Conservation (phyloP, 768 basidiomycete genomes). For the Suillus cothurnatus region DNA sequence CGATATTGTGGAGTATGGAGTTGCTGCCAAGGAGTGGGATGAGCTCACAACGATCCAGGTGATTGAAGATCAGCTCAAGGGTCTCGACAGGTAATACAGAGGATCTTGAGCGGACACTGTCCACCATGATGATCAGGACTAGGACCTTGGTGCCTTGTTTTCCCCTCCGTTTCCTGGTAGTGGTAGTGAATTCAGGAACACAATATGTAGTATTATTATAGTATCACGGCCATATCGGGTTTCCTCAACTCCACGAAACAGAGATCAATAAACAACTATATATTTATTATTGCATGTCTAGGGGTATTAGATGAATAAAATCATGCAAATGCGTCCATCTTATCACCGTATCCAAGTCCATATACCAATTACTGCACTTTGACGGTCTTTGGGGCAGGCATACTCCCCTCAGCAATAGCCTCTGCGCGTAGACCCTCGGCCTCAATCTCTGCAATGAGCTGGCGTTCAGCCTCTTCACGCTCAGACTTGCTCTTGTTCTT, state of each 20-base stretch:
- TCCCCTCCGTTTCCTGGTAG: neutral
- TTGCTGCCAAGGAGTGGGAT: conserved; percentile 24
- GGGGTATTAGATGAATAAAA: conserved; percentile 7
- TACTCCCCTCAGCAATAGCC: conserved; percentile 47
- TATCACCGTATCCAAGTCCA: neutral
- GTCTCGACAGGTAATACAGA: conserved; percentile 38
- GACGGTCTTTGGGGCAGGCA: conserved; percentile 18
- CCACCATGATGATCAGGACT: neutral
- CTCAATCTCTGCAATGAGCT: conserved; percentile 70
- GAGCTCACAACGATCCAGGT: conserved; percentile 31
- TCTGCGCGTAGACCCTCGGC: conserved; percentile 73
- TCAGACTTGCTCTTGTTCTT: conserved; percentile 57
- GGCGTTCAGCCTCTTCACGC: conserved; percentile 55
- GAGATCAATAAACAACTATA: neutral
- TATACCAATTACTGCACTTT: conserved; percentile 28
- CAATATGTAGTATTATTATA: neutral
- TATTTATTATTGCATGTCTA: conserved; percentile 18
- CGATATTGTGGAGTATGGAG: conserved; percentile 30
- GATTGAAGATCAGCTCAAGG: conserved; percentile 33
- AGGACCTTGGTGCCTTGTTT: no score
- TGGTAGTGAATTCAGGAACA: no score
- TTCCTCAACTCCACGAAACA: neutral
- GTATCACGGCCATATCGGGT: neutral
- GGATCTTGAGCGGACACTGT: neutral
- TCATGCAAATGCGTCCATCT: conserved; percentile 6